phyloP scores from a whole-genome alignment of 2,329 filamentous ascomycete genomes.

The Rhinocladiella mackenziei region DNA sequence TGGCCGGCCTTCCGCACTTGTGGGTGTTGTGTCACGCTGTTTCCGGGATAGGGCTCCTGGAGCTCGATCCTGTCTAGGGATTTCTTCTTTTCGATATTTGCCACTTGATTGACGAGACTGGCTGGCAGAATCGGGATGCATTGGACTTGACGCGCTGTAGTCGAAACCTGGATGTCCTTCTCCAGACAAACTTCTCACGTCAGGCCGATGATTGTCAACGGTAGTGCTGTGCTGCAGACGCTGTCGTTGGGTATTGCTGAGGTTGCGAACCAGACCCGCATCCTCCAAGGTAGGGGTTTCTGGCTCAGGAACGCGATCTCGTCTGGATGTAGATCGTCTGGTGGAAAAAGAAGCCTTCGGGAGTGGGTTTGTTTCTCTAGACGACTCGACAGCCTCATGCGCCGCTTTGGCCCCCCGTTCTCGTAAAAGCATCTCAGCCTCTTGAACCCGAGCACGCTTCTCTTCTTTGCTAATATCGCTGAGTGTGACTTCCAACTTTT shows the following conservation, averaged over 20 bases:
- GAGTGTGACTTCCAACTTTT: slow-evolving; percentile 86
- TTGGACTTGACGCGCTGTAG: slow-evolving; percentile 20
- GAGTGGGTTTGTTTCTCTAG: slow-evolving; percentile 7
- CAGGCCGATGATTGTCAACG: slow-evolving; percentile 31
- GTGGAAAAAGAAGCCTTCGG: slow-evolving; percentile 2
- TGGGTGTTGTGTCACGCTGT: slow-evolving; percentile 2
- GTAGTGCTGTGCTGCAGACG: slow-evolving; percentile 35
- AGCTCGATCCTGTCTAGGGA: neutral
- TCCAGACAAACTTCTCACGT: slow-evolving; percentile 21
- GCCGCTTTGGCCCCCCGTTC: slow-evolving; percentile 44
- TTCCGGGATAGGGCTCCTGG: slow-evolving; percentile 6
- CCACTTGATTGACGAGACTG: slow-evolving; percentile 11
- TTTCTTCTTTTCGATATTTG: slow-evolving; percentile 12
- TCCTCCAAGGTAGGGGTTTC: slow-evolving; percentile 28
- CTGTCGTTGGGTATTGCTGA: slow-evolving; percentile 36
- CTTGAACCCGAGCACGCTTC: slow-evolving; percentile 77
- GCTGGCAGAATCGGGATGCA: slow-evolving; percentile 3
- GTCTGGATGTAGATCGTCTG: slow-evolving; percentile 7
- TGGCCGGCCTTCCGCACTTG: neutral
- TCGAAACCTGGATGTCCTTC: slow-evolving; percentile 29
- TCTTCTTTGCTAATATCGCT: slow-evolving; percentile 94
- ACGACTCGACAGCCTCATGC: slow-evolving; percentile 1
- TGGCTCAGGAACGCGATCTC: slow-evolving; percentile 8
- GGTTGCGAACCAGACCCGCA: slow-evolving; percentile 34
- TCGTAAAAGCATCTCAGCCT: slow-evolving; percentile 70